phyloP scores from a whole-genome alignment of 2,329 filamentous ascomycete species.

The Coniochaeta sp. region DNA sequence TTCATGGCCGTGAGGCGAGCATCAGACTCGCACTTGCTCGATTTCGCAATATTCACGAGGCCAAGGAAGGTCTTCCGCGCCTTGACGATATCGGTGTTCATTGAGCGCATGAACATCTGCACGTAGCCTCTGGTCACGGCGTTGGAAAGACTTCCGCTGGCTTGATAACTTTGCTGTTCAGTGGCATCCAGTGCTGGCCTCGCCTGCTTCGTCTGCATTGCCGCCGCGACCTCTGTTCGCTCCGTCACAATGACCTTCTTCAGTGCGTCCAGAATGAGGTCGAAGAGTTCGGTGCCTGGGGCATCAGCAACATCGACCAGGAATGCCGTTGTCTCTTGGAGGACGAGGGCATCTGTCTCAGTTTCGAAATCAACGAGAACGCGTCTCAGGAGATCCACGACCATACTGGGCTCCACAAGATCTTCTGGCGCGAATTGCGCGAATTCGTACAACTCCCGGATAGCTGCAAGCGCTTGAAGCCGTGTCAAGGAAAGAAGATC shows the following conservation, averaged over 20 bases:
- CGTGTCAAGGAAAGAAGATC: conserved; percentile 55
- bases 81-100: conserved; percentile 61
- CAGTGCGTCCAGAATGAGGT: conserved; percentile 47
- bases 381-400: conserved; percentile 52
- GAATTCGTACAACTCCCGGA: conserved; percentile 53
- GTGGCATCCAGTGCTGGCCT: conserved; percentile 6
- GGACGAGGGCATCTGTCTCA: conserved; percentile 59
- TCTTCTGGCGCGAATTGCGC: conserved; percentile 48
- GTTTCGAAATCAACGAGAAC: conserved; percentile 54
- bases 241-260: conserved; percentile 43
- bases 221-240: conserved; percentile 34
- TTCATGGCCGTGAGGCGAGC: conserved; percentile 70
- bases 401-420: conserved; percentile 48
- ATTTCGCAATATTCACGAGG: conserved; percentile 57
- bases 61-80: conserved; percentile 55
- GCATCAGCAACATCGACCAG: conserved; percentile 57
- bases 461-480: conserved; percentile 51
- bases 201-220: conserved; percentile 17
- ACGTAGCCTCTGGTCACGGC: conserved; percentile 66
- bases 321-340: conserved; percentile 59
- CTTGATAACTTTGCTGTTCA: conserved; percentile 18
- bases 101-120: conserved; percentile 67
- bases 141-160: conserved; percentile 54
- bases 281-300: conserved; percentile 52
- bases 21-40: conserved; percentile 54